Evolutionary conservation across 306 rosid genomes (phyloP).

Genomic region (Albizia julibrissin): DNA sequence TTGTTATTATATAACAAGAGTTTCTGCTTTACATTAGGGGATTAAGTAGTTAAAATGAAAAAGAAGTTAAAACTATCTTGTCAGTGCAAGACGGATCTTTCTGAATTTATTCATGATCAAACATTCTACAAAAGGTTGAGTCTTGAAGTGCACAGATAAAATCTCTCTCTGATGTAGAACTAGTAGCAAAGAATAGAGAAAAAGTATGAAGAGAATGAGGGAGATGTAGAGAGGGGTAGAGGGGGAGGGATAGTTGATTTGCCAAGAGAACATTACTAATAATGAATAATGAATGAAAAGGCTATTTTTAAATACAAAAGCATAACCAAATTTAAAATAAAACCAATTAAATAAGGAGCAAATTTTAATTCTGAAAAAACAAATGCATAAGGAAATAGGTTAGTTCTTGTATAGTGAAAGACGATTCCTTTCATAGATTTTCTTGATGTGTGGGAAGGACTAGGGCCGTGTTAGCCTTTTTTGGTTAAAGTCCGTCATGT

Average conservation of each 20-base stretch:
- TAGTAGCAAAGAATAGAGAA: neutral
- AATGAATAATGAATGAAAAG: neutral
- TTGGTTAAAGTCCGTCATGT: neutral
- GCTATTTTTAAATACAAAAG: neutral
- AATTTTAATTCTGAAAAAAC: too few species aligned
- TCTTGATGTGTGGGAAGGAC: neutral
- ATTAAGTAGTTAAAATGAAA: neutral
- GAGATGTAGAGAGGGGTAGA: neutral
- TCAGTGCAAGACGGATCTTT: conserved; percentile 16
- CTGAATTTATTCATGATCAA: conserved; percentile 1
- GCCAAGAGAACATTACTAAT: neutral
- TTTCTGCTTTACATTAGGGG: neutral
- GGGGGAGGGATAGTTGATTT: neutral
- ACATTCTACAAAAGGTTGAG: neutral
- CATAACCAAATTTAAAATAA: neutral
- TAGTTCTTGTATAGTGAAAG: neutral
- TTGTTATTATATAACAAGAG: neutral
- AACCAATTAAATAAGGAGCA: neutral
- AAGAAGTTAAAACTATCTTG: neutral
- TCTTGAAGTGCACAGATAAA: neutral
- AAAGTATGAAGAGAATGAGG: neutral
- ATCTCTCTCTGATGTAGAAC: neutral
- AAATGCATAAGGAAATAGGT: neutral
- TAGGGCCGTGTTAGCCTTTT: neutral
- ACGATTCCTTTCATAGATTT: neutral